Evolutionary conservation across 331 rosid species (phyloP).

Genomic region (Acacia concinna): DNA sequence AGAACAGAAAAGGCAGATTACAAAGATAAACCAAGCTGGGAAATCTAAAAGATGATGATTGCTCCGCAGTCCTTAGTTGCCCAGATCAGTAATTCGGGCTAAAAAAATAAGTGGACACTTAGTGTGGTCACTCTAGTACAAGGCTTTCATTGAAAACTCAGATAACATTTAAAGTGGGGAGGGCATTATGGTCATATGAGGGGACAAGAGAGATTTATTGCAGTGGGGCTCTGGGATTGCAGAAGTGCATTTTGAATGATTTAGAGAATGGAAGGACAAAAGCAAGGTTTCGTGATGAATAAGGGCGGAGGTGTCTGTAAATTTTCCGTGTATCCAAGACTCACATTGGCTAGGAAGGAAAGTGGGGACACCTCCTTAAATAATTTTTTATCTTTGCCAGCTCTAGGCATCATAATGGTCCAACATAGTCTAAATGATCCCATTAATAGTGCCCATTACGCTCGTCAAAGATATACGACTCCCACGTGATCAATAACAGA

Average conservation of each 20-base stretch:
- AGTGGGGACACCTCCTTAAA: conserved; percentile 81
- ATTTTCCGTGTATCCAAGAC: conserved; percentile 44
- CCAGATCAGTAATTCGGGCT: conserved; percentile 34
- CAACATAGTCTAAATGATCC: conserved; percentile 66
- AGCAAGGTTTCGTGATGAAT: conserved; percentile 38
- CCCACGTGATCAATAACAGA: conserved; percentile 37
- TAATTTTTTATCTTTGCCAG: conserved; percentile 66
- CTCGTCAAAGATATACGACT: conserved; percentile 49
- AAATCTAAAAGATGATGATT: conserved; percentile 3
- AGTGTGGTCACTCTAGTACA: conserved; percentile 35
- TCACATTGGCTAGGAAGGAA: conserved; percentile 46
- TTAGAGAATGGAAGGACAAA: conserved; percentile 46
- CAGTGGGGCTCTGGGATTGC: conserved; percentile 54
- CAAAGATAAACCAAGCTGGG: not conserved
- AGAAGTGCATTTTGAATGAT: conserved; percentile 47
- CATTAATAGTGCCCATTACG: conserved; percentile 55
- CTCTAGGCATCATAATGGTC: conserved; percentile 75
- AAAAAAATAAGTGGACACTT: conserved; percentile 43
- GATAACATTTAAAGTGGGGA: not conserved
- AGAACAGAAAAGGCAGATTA: conserved; percentile 1
- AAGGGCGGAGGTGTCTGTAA: not conserved
- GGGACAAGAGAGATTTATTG: conserved; percentile 45
- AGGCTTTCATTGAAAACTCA: conserved; percentile 18
- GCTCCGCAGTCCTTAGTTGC: conserved; percentile 28
- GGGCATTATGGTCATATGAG: conserved; percentile 38